Conservation (phyloP, 495 filamentous ascomycete genomes). For the Coniosporium apollinis region DNA sequence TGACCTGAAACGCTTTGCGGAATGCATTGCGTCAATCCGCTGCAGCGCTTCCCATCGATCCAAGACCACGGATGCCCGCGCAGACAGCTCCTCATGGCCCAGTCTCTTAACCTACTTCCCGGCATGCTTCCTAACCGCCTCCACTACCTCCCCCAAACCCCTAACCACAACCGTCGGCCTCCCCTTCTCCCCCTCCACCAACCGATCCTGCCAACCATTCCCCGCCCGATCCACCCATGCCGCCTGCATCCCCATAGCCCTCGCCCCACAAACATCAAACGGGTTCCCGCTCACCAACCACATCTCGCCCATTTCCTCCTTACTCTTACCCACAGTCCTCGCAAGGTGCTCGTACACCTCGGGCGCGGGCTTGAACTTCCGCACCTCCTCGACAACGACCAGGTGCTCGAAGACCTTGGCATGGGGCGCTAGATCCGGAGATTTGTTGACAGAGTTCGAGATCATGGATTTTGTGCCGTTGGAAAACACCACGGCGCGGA, state of each 20-base stretch:
- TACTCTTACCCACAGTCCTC: constrained; percentile 27
- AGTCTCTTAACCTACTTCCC: too few species aligned
- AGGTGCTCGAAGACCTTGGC: constrained; percentile 34
- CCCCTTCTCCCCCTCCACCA: constrained; percentile 25
- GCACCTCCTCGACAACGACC: constrained; percentile 43
- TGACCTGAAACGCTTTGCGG: too few species aligned
- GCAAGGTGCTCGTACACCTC: constrained; percentile 45
- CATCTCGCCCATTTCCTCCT: constrained; percentile 33
- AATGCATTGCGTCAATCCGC: too few species aligned
- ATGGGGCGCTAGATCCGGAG: constrained; percentile 36
- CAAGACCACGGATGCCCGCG: too few species aligned
- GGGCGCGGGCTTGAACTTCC: constrained; percentile 53
- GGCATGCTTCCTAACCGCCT: constrained; percentile 15
- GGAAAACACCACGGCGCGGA: constrained; percentile 52
- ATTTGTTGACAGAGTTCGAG: constrained; percentile 37
- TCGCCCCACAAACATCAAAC: constrained; percentile 56
- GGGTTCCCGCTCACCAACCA: constrained; percentile 68
- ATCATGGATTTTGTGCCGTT: constrained; percentile 57
- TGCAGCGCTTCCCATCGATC: too few species aligned
- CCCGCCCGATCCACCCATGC: constrained; percentile 52
- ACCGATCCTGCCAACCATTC: constrained; percentile 34
- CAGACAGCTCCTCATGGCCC: too few species aligned
- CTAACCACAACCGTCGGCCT: constrained; percentile 30
- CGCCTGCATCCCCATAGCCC: constrained; percentile 37
- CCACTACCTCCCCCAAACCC: constrained; percentile 32